phyloP scores from a whole-genome alignment of 371 early-diverging fungal genomes.

The Batkoa obscura region DNA sequence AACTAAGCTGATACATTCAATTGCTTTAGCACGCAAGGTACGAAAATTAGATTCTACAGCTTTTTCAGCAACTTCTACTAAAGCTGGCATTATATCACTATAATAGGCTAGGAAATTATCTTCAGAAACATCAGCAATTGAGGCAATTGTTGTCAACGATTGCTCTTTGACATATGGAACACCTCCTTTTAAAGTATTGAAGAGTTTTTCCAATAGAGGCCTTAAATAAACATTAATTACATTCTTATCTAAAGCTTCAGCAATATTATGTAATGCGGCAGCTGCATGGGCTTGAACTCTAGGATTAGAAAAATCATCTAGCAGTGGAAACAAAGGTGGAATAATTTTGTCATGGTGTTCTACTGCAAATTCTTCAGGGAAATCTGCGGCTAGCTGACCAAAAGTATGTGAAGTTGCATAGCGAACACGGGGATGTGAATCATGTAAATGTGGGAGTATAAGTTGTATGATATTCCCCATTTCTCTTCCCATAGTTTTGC shows the following conservation, averaged over 20 bases:
- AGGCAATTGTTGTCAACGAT: slow-evolving; percentile 90
- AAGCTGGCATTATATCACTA: slow-evolving; percentile 75
- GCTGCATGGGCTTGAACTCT: slow-evolving; percentile 92
- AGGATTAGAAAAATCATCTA: slow-evolving; percentile 50
- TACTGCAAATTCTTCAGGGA: slow-evolving; percentile 68
- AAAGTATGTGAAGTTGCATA: slow-evolving; percentile 90
- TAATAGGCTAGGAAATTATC: slow-evolving; percentile 79
- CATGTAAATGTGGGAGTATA: slow-evolving; percentile 62
- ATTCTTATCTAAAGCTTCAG: slow-evolving; percentile 61
- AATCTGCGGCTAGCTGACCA: slow-evolving; percentile 94
- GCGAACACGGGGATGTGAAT: slow-evolving; percentile 89
- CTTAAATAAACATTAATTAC: slow-evolving; percentile 72
- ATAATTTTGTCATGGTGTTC: slow-evolving; percentile 59
- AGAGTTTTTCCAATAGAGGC: slow-evolving; percentile 64
- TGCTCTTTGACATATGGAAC: slow-evolving; percentile 91
- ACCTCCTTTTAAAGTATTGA: slow-evolving; percentile 54
- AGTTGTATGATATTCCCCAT: slow-evolving; percentile 64
- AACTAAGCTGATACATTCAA: slow-evolving; percentile 79
- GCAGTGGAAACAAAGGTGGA: slow-evolving; percentile 57
- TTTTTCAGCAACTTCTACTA: slow-evolving; percentile 65
- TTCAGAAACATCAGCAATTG: slow-evolving; percentile 88
- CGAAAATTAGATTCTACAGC: slow-evolving; percentile 72
- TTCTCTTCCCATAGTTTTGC: slow-evolving; percentile 76
- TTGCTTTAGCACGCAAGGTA: slow-evolving; percentile 77
- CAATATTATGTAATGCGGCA: slow-evolving; percentile 91